Conservation (phyloP, 345 rosid genomes). For the Gynandropsis gynandra region DNA sequence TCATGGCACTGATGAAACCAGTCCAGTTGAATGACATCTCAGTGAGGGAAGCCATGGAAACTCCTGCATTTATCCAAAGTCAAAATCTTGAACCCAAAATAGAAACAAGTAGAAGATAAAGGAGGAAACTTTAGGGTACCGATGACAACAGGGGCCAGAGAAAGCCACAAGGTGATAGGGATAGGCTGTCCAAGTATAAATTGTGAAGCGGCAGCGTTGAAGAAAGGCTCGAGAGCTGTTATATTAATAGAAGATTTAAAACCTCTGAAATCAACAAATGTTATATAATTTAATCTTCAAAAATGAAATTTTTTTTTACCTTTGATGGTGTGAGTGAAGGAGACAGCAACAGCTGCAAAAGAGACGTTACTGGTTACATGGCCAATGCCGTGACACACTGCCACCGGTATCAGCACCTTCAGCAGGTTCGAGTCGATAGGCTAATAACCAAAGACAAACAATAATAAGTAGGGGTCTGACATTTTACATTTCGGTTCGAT, state of each 20-base stretch:
- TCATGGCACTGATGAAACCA: conserved; percentile 98
- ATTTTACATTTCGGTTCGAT: too few species aligned
- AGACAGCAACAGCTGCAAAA: conserved; percentile 96
- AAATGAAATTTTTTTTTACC: conserved; percentile 35
- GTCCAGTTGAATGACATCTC: conserved; percentile 95
- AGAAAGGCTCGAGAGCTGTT: conserved; percentile 97
- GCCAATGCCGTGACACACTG: conserved; percentile 87
- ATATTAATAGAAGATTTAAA: conserved; percentile 16
- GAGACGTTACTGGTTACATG: conserved; percentile 93
- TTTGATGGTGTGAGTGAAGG: conserved; percentile 93
- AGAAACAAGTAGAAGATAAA: neutral
- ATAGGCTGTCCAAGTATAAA: conserved; percentile 79
- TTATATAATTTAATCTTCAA: neutral
- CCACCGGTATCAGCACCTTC: conserved; percentile 82
- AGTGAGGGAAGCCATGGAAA: conserved; percentile 85
- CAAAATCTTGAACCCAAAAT: neutral
- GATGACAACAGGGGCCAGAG: conserved; percentile 81
- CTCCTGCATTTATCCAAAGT: conserved; percentile 34
- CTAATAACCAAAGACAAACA: conserved; percentile 33
- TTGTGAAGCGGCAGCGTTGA: conserved; percentile 95
- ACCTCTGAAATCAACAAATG: neutral
- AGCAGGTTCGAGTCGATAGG: conserved; percentile 73
- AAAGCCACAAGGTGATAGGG: conserved; percentile 79
- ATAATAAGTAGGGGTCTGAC: too few species aligned
- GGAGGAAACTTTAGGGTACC: conserved; percentile 33